A percentile compares a stretch with the other conserved stretches of the same genome.
Evolutionary conservation across 2,329 filamentous ascomycete genomes (phyloP).

Genomic region (Fusarium musae): DNA sequence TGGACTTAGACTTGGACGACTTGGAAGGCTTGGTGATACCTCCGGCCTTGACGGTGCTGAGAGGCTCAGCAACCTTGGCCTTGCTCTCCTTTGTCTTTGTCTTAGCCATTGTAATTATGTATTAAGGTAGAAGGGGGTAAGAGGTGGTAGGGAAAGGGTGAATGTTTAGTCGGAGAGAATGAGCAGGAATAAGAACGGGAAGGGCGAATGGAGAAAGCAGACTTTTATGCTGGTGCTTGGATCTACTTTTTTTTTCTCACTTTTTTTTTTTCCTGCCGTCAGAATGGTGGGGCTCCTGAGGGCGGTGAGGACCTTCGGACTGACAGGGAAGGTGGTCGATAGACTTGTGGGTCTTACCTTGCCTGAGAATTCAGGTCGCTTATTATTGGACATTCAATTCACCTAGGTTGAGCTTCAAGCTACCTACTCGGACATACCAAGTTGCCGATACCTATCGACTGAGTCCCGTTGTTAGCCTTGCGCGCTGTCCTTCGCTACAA

Average conservation of each 20-base stretch:
- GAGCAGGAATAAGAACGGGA: slow-evolving; percentile 27
- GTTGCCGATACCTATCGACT: slow-evolving; percentile 39
- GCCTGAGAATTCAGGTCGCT: slow-evolving; percentile 48
- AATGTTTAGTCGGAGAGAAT: slow-evolving; percentile 19
- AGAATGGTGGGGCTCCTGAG: slow-evolving; percentile 48
- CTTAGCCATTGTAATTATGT: slow-evolving; percentile 69
- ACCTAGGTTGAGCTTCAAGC: slow-evolving; percentile 44
- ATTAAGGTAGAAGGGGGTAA: slow-evolving; percentile 23
- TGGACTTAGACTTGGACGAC: slow-evolving; percentile 72
- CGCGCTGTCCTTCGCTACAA: slow-evolving; percentile 26
- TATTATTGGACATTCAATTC: slow-evolving; percentile 40
- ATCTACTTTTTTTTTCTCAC: slow-evolving; percentile 45
- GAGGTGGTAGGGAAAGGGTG: neutral
- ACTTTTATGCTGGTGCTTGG: slow-evolving; percentile 43
- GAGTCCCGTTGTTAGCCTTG: slow-evolving; percentile 30
- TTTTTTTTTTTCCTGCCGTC: slow-evolving; percentile 40
- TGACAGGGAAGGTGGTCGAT: slow-evolving; percentile 36
- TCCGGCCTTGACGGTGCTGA: slow-evolving; percentile 70
- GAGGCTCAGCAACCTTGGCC: slow-evolving; percentile 62
- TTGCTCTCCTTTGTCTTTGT: slow-evolving; percentile 68
- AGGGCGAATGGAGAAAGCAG: slow-evolving; percentile 33
- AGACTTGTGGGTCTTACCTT: slow-evolving; percentile 18
- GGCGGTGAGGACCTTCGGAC: slow-evolving; percentile 49
- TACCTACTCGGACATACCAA: slow-evolving; percentile 39
- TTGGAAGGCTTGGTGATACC: slow-evolving; percentile 75